Evolutionary conservation across 352 stramenopile species (phyloP), one percentile per base, ranked within the genome.

Genomic region (Pythium aquatile): DNA sequence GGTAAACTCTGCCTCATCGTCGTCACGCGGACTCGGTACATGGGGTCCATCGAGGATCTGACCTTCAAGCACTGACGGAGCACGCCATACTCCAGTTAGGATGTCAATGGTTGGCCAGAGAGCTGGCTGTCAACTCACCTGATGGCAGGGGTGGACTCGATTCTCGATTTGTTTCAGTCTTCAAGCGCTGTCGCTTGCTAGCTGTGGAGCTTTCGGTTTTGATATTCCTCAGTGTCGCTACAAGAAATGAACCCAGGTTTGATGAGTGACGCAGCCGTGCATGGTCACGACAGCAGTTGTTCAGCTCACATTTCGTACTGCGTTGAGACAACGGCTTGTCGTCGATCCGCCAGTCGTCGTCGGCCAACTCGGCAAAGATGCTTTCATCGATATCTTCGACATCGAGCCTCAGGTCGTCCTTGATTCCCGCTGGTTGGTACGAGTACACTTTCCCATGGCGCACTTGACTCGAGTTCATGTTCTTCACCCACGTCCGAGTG

Each of bases 361-460:
- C 48, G 17, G 33, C 26, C 24, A 68, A 62, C n/a, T 68, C 29
- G 47, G 56, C 44, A 11, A 65, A 57, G 16, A 47, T 29, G 28
- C 64, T 49, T 7, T 54, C 40, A 0, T 64, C 55, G 29, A 51
- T 30, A 8, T 51, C 44, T 7, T 52, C 53, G 32, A 66, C 42
- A 29, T 58, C 17, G 30, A 56, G 51, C 0, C 40, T 8, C 37
- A 44, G 37, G 14, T 54, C 53, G 14, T 26, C n/a, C 28, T 37
- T 28, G 59, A 62, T 55, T 10, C 11, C n/a, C 2, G 17, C 39
- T 42, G 2, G 56, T 49, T 73, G 65, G 47, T 67, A 75, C n/a
- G 61, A 63, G 49, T 77, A 69, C 29, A 79, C 67, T 7, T 32
- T 40, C 9, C 65, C 58, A 51, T 91, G 79, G 5, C 69, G 78